Evolutionary conservation across 2,329 filamentous ascomycete species (phyloP).

Genomic region (Basipetospora chlamydospora): DNA sequence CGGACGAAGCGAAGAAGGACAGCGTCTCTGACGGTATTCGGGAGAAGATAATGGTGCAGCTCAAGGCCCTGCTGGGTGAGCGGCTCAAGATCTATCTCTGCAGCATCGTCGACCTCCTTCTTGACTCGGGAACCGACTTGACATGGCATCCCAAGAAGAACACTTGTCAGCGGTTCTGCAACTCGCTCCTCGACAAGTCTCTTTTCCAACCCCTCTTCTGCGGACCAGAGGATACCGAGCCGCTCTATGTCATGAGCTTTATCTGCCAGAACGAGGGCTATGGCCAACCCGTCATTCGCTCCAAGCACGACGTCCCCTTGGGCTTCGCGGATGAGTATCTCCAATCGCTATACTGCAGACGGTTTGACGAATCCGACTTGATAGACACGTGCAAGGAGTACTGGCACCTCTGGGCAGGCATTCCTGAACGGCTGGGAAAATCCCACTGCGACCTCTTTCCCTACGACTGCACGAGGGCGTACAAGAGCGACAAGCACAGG

Average conservation of each 20-base stretch:
- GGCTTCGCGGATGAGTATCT: constrained; percentile 29
- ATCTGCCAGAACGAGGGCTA: constrained; percentile 17
- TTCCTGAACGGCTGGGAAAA: no score
- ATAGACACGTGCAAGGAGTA: constrained; percentile 28
- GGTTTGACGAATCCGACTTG: constrained; percentile 25
- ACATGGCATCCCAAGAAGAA: constrained; percentile 18
- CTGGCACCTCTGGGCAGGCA: constrained; percentile 29
- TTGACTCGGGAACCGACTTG: constrained; percentile 13
- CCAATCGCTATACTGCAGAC: constrained; percentile 21
- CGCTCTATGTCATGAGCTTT: constrained; percentile 25
- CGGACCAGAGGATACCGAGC: constrained; percentile 3
- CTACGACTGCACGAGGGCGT: constrained; percentile 33
- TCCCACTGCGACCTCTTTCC: constrained; percentile 25
- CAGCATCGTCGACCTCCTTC: constrained; percentile 16
- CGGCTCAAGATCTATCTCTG: constrained; percentile 16
- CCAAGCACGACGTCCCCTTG: constrained; percentile 22
- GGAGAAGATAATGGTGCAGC: constrained; percentile 7
- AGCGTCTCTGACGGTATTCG: constrained; percentile 1
- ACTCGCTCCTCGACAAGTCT: constrained; percentile 17
- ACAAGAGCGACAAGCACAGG: constrained; percentile 10
- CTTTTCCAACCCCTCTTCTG: constrained; percentile 17
- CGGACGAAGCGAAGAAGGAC: not conserved
- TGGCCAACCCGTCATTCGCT: constrained; percentile 12
- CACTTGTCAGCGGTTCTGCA: constrained; percentile 24
- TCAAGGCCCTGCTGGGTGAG: constrained; percentile 13